Conservation (phyloP, 2,329 filamentous ascomycete species). For the Paracorniculantispora psalliotae region DNA sequence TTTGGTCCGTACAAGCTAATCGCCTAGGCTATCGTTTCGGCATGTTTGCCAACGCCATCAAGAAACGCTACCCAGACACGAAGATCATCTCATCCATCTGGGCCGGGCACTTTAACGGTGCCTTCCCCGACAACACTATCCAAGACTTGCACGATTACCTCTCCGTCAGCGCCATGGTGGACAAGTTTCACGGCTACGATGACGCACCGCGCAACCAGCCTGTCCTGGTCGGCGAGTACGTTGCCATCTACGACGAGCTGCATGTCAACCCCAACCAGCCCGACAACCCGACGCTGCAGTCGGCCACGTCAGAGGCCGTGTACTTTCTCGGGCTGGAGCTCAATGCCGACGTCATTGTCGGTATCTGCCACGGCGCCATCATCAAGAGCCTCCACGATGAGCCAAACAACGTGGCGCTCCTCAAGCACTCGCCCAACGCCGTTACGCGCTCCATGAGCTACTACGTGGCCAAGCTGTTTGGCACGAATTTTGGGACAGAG, state of each 20-base stretch:
- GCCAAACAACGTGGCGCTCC: background rate
- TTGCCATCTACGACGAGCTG: constrained; percentile 24
- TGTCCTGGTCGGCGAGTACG: constrained; percentile 33
- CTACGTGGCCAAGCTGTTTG: background rate
- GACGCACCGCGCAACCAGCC: constrained; percentile 30
- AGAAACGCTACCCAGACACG: constrained; percentile 33
- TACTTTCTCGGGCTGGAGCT: constrained; percentile 49
- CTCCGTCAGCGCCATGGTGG: constrained; percentile 27
- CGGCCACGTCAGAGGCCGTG: constrained; percentile 38
- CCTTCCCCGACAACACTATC: constrained; percentile 23
- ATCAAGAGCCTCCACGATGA: background rate
- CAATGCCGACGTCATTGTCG: constrained; percentile 20
- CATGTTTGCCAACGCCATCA: constrained; percentile 44
- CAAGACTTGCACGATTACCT: constrained; percentile 32
- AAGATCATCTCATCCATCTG: constrained; percentile 32
- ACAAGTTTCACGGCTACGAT: constrained; percentile 34
- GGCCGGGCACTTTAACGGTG: constrained; percentile 23
- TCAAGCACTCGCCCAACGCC: background rate
- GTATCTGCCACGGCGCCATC: background rate
- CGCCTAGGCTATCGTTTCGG: constrained; percentile 35
- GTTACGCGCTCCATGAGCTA: background rate
- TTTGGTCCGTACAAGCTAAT: background rate
- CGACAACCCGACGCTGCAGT: constrained; percentile 21
- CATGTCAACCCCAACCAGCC: constrained; percentile 24
- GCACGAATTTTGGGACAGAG: background rate